phyloP scores from a whole-genome alignment of 306 rosid genomes.

The Neltuma alba region DNA sequence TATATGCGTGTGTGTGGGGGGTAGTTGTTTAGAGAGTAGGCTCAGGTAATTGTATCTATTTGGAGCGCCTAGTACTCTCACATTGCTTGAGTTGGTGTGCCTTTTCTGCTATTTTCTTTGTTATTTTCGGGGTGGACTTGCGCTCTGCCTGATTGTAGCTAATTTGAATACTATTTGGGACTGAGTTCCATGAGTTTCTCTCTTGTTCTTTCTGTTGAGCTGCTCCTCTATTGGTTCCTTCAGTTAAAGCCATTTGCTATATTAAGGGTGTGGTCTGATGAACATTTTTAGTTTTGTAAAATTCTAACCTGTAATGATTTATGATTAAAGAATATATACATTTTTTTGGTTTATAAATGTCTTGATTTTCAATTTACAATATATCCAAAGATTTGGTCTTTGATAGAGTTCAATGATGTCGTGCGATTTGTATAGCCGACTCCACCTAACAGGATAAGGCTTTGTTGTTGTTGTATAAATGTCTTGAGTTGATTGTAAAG shows the following conservation, averaged over 20 bases:
- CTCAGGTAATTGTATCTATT: neutral
- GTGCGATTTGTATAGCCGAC: too few relatives aligned
- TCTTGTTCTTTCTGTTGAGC: neutral
- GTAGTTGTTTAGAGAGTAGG: neutral
- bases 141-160: neutral
- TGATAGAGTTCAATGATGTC: too few relatives aligned
- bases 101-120: neutral
- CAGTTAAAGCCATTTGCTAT: neutral
- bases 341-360: neutral
- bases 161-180: neutral
- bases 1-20: too few relatives aligned
- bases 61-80: neutral
- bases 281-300: constrained; percentile 17
- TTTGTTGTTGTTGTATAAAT: too few relatives aligned
- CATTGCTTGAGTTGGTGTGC: neutral
- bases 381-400: too few relatives aligned
- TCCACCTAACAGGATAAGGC: too few relatives aligned
- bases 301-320: constrained; percentile 23
- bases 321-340: neutral
- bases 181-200: neutral
- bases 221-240: constrained; percentile 34
- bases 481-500: constrained; percentile 13
- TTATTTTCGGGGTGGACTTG: neutral
- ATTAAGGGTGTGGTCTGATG: neutral
- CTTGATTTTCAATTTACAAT: too few relatives aligned